These are phyloP conservation scores for Dryadomyces sulphureus DNA, from an alignment of 2,329 filamentous ascomycete genomes.

Conservation along the genomic window DNA sequence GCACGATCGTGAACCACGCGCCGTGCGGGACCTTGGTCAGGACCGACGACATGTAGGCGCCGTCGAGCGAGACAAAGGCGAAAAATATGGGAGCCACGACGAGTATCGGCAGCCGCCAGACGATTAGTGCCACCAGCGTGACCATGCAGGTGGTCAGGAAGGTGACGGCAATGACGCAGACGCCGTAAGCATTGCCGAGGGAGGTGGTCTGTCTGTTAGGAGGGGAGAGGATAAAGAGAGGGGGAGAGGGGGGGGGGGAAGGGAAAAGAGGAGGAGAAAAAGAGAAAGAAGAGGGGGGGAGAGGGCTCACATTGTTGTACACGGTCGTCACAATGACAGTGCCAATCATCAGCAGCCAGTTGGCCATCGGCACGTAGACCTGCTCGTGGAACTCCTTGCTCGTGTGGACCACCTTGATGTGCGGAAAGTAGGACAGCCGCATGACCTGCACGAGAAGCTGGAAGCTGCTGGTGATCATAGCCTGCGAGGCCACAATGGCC, in stretches of 20 bases:
- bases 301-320: slow-evolving; percentile 46
- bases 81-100: slow-evolving; percentile 49
- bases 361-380: slow-evolving; percentile 60
- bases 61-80: slow-evolving; percentile 51
- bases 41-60: slow-evolving; percentile 53
- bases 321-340: slow-evolving; percentile 60
- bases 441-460: slow-evolving; percentile 58
- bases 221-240: not conserved
- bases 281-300: not conserved
- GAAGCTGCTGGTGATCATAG: slow-evolving; percentile 64
- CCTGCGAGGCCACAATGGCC: slow-evolving; percentile 63
- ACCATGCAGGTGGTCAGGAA: slow-evolving; percentile 68
- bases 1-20: slow-evolving; percentile 61
- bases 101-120: slow-evolving; percentile 49
- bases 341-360: slow-evolving; percentile 65
- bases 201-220: slow-evolving; percentile 36
- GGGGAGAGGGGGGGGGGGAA: not conserved
- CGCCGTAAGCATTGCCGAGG: slow-evolving; percentile 61
- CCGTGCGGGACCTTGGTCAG: slow-evolving; percentile 61
- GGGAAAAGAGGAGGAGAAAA: not conserved
- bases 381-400: slow-evolving; percentile 58
- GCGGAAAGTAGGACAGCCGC: slow-evolving; percentile 57
- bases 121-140: slow-evolving; percentile 53
- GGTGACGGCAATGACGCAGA: slow-evolving; percentile 68
- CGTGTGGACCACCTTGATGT: slow-evolving; percentile 59